phyloP scores from a whole-genome alignment of 1,139 yeast genomes.

The Geotrichum carabidarum region DNA sequence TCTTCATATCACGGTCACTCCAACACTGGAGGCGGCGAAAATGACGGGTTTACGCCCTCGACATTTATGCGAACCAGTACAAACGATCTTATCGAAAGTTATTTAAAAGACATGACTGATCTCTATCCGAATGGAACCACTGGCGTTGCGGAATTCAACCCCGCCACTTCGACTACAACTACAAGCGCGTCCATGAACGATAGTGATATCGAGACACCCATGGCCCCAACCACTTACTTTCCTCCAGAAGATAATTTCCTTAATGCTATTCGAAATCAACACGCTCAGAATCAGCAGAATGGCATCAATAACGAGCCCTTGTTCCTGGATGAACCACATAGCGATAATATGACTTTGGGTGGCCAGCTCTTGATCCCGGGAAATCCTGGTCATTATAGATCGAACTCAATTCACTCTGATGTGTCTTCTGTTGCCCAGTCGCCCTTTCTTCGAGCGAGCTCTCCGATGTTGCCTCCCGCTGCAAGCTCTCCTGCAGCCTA shows the following conservation, averaged over 20 bases:
- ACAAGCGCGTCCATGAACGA: background rate
- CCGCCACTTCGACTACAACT: background rate
- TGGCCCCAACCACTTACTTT: background rate
- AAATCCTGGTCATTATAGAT: slow-evolving; percentile 18
- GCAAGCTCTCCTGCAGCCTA: slow-evolving; percentile 24
- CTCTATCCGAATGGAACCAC: background rate
- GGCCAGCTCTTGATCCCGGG: slow-evolving; percentile 20
- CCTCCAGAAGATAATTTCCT: background rate
- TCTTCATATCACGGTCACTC: background rate
- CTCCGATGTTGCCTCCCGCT: slow-evolving; percentile 15
- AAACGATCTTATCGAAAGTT: background rate
- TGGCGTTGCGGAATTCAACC: background rate
- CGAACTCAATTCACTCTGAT: slow-evolving; percentile 22
- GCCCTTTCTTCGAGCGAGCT: slow-evolving; percentile 13
- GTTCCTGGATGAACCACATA: background rate
- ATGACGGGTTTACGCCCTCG: background rate
- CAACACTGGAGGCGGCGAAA: background rate
- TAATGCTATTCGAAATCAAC: background rate
- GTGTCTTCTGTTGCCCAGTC: slow-evolving; percentile 21
- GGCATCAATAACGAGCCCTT: background rate
- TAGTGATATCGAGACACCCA: background rate
- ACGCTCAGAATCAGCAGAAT: background rate
- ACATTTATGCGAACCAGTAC: background rate
- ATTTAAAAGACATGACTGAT: background rate
- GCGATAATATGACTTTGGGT: background rate